Base-by-base conservation (phyloP, 495 filamentous ascomycete species). In the Hyaloscypha bicolor region DNA sequence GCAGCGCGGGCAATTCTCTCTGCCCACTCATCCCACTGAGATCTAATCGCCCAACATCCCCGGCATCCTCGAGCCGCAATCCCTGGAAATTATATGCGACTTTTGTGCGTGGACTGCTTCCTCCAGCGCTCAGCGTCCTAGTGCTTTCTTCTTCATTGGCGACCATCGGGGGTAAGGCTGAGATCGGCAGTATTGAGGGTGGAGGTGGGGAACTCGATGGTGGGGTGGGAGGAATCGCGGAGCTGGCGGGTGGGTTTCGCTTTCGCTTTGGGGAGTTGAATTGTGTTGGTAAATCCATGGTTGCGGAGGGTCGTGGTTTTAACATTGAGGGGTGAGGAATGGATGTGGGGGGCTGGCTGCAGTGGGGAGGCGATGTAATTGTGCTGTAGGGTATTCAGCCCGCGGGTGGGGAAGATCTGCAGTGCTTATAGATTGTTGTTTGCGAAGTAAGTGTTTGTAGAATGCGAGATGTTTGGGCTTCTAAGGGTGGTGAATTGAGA, bases 11-110 rank as follows among this genome's bases (percentile, higher is more conserved):
- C 72, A 59, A 70, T 59, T 21, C 53, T 62, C 29, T 52, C 56
- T 69, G 56, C 59, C 63, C 63, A 42, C 37, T 69, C 32, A 51
- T 66, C 48, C 72, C 71, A 64, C 60, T 67, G 65, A 51, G 62
- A 53, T 69, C 65, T 63, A 45, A 52, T 68, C 32, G 59, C 30
- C 30, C 37, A 6, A 16, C 33, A 39, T 61, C 59, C 59, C 21
- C 59, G 2, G 35, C 33, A 61, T 84, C 81, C 66, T 80, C 85
- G 57, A 91, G 76, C 45, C 82, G 84, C 37, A 92, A 78, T 56
- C 86, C 82, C 67, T 85, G 83, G 70, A 93, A 87, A 63, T 84
- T 81, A 69, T 87, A 83, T 66, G 86, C 88, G 61, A 92, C 88
- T 39, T 78, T 83, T 16, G 86, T 84, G 67, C 86, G 83, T 33